Evolutionary conservation across 2,329 filamentous ascomycete species (phyloP).

Genomic region (Elsinoe arachidis): DNA sequence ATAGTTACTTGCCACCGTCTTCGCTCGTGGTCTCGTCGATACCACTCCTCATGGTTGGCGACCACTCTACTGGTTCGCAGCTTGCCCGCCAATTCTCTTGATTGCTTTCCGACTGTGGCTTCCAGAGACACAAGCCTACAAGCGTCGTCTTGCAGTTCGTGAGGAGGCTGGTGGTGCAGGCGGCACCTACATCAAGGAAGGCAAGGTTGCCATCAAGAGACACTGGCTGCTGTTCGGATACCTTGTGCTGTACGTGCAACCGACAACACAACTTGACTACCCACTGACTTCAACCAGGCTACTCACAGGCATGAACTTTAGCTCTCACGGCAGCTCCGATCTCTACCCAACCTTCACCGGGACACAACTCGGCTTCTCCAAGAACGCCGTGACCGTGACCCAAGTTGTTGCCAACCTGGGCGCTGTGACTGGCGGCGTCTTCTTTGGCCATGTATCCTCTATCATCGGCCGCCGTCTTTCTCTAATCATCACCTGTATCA

Average conservation of each 20-base stretch:
- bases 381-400: constrained; percentile 39
- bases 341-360: constrained; percentile 49
- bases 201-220: constrained; percentile 65
- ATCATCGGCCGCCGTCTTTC: constrained; percentile 40
- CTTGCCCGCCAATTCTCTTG: constrained; percentile 68
- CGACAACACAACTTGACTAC: too few species aligned
- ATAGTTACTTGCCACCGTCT: constrained; percentile 20
- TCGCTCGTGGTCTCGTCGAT: constrained; percentile 53
- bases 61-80: constrained; percentile 83
- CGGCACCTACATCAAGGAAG: constrained; percentile 64
- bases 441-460: constrained; percentile 38
- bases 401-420: constrained; percentile 44
- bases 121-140: constrained; percentile 69
- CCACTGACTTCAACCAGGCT: constrained; percentile 31
- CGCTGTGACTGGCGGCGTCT: constrained; percentile 40
- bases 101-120: constrained; percentile 70
- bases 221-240: constrained; percentile 78
- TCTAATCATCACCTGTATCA: constrained; percentile 42
- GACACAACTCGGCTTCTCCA: constrained; percentile 50
- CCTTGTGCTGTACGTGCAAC: constrained; percentile 51
- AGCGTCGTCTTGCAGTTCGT: constrained; percentile 56
- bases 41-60: constrained; percentile 76
- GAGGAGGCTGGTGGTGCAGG: constrained; percentile 52
- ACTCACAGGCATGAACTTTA: constrained; percentile 89
- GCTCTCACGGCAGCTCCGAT: constrained; percentile 38